phyloP scores from a whole-genome alignment of 768 basidiomycete genomes.

The Termitomyces heimii region DNA sequence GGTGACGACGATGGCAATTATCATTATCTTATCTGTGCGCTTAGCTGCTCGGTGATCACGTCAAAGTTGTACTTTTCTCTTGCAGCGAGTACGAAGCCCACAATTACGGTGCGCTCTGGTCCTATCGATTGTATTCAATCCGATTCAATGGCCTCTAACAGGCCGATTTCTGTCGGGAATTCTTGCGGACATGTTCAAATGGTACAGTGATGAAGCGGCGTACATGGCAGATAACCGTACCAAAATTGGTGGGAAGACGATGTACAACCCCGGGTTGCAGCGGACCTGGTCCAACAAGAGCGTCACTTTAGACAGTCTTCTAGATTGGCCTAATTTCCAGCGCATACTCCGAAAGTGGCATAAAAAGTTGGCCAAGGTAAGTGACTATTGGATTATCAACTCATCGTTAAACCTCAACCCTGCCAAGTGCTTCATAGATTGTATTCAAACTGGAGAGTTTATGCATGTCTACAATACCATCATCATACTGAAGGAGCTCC shows the following conservation, averaged over 20 bases:
- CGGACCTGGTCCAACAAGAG: slow-evolving; percentile 40
- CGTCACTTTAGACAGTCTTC: slow-evolving; percentile 42
- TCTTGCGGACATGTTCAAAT: slow-evolving; percentile 70
- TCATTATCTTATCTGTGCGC: not conserved
- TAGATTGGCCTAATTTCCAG: slow-evolving; percentile 70
- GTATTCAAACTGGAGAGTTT: slow-evolving; percentile 84
- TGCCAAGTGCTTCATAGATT: slow-evolving; percentile 66
- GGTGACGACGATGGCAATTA: not conserved
- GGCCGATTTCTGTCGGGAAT: slow-evolving; percentile 85
- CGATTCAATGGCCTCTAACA: slow-evolving; percentile 20
- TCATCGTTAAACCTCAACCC: not conserved
- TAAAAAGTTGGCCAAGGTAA: slow-evolving; percentile 62
- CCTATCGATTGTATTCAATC: not conserved
- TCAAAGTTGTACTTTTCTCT: slow-evolving; percentile 82
- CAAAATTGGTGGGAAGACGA: slow-evolving; percentile 53
- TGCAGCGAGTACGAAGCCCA: slow-evolving; percentile 96
- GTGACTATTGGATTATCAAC: not conserved
- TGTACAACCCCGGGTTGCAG: slow-evolving; percentile 67
- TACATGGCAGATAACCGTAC: slow-evolving; percentile 70
- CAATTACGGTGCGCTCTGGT: slow-evolving; percentile 68
- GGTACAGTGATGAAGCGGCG: slow-evolving; percentile 71
- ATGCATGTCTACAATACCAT: slow-evolving; percentile 99
- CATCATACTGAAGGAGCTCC: slow-evolving; percentile 85
- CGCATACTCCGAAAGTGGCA: slow-evolving; percentile 82
- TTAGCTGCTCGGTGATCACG: slow-evolving; percentile 82